Evolutionary conservation across 495 filamentous ascomycete genomes (phyloP).

Genomic region (Amphirosellinia nigrospora): DNA sequence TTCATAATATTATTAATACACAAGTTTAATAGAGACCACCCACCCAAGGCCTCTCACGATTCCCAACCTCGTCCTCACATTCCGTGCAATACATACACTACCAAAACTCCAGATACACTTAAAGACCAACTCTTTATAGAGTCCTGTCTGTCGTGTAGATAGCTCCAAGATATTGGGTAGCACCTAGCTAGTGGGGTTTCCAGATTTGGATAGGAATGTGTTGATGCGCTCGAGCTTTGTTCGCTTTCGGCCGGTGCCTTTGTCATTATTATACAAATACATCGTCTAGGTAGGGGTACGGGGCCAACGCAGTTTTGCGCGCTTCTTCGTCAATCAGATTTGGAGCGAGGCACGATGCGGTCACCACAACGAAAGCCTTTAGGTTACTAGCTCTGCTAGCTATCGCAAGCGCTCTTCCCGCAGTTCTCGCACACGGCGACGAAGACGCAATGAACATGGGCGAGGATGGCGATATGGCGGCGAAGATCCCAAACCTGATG

Average conservation of each 20-base stretch:
- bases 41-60: not conserved
- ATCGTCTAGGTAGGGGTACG: not conserved
- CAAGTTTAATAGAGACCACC: constrained; percentile 13
- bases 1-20: constrained; percentile 20
- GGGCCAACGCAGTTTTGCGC: not conserved
- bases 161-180: constrained; percentile 15
- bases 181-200: not conserved
- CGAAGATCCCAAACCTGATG: constrained; percentile 48
- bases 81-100: not conserved
- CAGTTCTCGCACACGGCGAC: constrained; percentile 52
- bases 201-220: constrained; percentile 7
- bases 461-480: constrained; percentile 44
- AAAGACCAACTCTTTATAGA: not conserved
- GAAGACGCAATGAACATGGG: constrained; percentile 47
- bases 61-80: not conserved
- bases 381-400: constrained; percentile 38
- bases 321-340: not conserved
- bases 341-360: constrained; percentile 31
- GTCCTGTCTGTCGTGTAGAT: not conserved
- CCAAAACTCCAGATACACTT: not conserved
- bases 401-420: constrained; percentile 39
- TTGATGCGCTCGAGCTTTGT: constrained; percentile 6
- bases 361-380: constrained; percentile 30
- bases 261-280: not conserved
- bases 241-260: constrained; percentile 1